Conservation (phyloP, 2,329 filamentous ascomycete genomes). For the Pseudogymnoascus sp. region DNA sequence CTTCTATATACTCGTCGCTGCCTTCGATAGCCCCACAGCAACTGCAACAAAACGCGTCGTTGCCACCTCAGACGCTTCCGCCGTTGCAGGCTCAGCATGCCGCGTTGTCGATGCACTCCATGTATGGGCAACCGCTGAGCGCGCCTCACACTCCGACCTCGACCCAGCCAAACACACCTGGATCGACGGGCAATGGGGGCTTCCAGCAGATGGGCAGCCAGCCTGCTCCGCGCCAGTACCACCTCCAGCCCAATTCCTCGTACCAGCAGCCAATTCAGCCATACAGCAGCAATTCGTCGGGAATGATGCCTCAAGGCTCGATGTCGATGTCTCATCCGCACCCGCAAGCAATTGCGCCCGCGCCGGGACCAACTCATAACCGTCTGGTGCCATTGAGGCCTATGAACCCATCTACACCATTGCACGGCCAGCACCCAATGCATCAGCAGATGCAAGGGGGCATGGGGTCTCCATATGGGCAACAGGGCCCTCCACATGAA, state of each 20-base stretch:
- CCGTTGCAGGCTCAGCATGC: constrained; percentile 46
- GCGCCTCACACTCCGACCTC: constrained; percentile 51
- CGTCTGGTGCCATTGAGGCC: constrained; percentile 55
- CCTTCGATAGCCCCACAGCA: constrained; percentile 30
- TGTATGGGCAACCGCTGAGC: constrained; percentile 51
- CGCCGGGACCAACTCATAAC: constrained; percentile 49
- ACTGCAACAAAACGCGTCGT: constrained; percentile 35
- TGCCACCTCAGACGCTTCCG: constrained; percentile 48
- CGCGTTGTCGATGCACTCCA: constrained; percentile 42
- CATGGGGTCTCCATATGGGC: constrained; percentile 53
- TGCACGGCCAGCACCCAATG: constrained; percentile 30
- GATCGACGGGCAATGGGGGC: constrained; percentile 43
- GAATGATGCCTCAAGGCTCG: constrained; percentile 61
- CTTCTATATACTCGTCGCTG: constrained; percentile 22
- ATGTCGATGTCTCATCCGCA: constrained; percentile 64
- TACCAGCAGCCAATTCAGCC: constrained; percentile 24
- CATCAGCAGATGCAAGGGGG: constrained; percentile 39
- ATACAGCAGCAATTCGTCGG: constrained; percentile 46
- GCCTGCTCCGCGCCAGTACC: constrained; percentile 18
- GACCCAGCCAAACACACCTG: constrained; percentile 56
- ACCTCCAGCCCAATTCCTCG: constrained; percentile 18
- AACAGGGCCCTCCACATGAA: constrained; percentile 49
- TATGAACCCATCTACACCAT: constrained; percentile 58
- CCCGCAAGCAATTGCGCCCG: constrained; percentile 69
- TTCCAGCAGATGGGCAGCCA: constrained; percentile 48